phyloP scores from a whole-genome alignment of 441 rosid species.

The Gossypium gossypioides region DNA sequence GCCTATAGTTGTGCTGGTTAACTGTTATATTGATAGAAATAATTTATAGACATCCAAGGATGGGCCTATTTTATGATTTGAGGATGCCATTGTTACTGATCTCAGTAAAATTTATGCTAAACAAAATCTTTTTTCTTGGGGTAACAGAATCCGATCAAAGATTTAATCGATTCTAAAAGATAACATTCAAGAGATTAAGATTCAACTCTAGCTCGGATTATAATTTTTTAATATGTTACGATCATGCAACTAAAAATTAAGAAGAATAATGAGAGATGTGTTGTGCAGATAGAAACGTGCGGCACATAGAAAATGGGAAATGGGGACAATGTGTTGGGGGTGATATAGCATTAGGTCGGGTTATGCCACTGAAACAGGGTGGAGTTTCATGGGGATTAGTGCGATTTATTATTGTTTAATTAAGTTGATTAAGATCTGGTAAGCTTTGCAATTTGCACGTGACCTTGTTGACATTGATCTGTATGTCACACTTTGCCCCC shows the following conservation, averaged over 20 bases:
- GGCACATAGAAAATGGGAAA: neutral
- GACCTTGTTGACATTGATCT: constrained; percentile 1
- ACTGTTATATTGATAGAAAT: constrained; percentile 5
- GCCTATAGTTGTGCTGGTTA: constrained; percentile 12
- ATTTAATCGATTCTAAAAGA: neutral
- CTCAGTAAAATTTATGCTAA: neutral
- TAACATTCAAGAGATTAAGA: neutral
- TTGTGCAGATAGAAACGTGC: neutral
- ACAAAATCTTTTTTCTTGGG: neutral
- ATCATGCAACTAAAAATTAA: no score
- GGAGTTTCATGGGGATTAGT: neutral
- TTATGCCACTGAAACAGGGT: neutral
- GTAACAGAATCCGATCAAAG: neutral
- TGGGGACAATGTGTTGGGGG: neutral
- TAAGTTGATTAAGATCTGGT: neutral
- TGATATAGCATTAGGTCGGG: neutral
- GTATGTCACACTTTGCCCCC: neutral
- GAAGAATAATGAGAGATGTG: neutral
- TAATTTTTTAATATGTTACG: no score
- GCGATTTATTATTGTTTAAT: neutral
- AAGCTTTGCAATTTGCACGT: constrained; percentile 10
- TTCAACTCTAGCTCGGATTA: neutral
- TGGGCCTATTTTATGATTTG: neutral
- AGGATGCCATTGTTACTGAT: neutral
- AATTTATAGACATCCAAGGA: neutral